Percentiles rank a stretch among this genome's conserved stretches.
phyloP scores from a whole-genome alignment of 768 basidiomycete genomes.

The Leccinum subgranulosum region DNA sequence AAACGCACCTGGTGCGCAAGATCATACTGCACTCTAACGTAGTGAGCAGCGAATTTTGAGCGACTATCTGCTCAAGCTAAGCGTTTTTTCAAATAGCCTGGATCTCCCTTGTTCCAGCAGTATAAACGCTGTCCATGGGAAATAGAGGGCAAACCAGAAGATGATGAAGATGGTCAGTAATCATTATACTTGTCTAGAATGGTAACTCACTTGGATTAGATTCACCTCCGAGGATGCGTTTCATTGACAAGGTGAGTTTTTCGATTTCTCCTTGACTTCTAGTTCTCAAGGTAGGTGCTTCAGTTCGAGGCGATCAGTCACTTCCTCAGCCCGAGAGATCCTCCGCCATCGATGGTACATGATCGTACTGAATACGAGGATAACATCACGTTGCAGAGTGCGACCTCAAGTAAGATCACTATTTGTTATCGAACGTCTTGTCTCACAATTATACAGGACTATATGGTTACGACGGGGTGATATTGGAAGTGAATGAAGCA shows the following conservation, averaged over 20 bases:
- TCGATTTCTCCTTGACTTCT: background rate
- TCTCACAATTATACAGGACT: slow-evolving; percentile 28
- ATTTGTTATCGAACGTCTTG: background rate
- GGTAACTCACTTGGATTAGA: slow-evolving; percentile 39
- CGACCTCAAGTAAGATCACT: slow-evolving; percentile 59
- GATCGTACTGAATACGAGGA: slow-evolving; percentile 79
- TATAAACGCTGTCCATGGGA: slow-evolving; percentile 94
- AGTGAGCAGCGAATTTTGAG: slow-evolving; percentile 41
- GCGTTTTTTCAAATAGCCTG: slow-evolving; percentile 51
- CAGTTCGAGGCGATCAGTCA: slow-evolving; percentile 79
- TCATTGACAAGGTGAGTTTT: slow-evolving; percentile 59
- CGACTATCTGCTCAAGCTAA: background rate
- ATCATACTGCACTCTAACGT: slow-evolving; percentile 87
- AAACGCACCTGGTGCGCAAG: slow-evolving; percentile 73
- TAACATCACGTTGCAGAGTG: slow-evolving; percentile 60
- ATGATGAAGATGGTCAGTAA: slow-evolving; percentile 72
- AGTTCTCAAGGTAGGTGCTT: background rate
- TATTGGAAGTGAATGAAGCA: slow-evolving; percentile 74
- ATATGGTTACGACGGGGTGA: slow-evolving; percentile 77
- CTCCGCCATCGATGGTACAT: slow-evolving; percentile 75
- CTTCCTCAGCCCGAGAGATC: slow-evolving; percentile 71
- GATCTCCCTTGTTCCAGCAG: slow-evolving; percentile 83
- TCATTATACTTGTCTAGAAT: background rate
- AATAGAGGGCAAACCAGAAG: slow-evolving; percentile 74
- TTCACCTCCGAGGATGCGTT: slow-evolving; percentile 69